Percentiles rank a stretch among this genome's conserved stretches.
phyloP scores from a whole-genome alignment of 2,329 filamentous ascomycete species.

The Sclerotinia trifoliorum region DNA sequence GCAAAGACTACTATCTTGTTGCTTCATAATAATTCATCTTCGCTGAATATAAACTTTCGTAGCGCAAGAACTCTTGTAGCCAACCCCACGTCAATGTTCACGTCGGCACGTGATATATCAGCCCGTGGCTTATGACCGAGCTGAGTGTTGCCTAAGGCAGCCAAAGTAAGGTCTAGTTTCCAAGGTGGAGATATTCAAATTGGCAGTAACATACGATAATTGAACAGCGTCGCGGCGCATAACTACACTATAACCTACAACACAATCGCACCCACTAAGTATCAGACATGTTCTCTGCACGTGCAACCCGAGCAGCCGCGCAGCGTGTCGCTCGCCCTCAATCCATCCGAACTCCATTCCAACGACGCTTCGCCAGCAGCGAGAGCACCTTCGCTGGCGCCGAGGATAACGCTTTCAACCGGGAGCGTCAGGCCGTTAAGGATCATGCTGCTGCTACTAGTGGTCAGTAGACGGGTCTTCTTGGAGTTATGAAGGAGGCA shows the following conservation, averaged over 20 bases:
- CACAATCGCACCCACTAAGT: slow-evolving; percentile 25
- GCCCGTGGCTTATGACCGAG: background rate
- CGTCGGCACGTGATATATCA: background rate
- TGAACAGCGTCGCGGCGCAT: slow-evolving; percentile 18
- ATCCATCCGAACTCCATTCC: slow-evolving; percentile 55
- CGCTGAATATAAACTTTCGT: background rate
- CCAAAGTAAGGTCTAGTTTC: background rate
- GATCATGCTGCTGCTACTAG: slow-evolving; percentile 82
- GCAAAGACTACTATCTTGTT: background rate
- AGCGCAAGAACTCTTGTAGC: too few relatives aligned
- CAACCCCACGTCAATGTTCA: background rate
- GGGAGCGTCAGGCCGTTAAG: slow-evolving; percentile 86
- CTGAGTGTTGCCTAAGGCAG: background rate
- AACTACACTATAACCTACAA: slow-evolving; percentile 17
- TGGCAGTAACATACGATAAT: slow-evolving; percentile 20
- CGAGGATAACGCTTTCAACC: slow-evolving; percentile 87
- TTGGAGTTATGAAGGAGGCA: slow-evolving; percentile 22
- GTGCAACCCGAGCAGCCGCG: slow-evolving; percentile 56
- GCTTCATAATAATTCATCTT: background rate
- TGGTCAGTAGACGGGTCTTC: slow-evolving; percentile 56
- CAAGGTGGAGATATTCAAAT: slow-evolving; percentile 10
- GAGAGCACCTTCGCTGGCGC: slow-evolving; percentile 57
- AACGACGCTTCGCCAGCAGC: slow-evolving; percentile 71
- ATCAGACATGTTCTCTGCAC: slow-evolving; percentile 61
- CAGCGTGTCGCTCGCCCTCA: slow-evolving; percentile 60